Base-by-base conservation (phyloP, 805 yeast genomes). In the Metschnikowia lochheadii region DNA sequence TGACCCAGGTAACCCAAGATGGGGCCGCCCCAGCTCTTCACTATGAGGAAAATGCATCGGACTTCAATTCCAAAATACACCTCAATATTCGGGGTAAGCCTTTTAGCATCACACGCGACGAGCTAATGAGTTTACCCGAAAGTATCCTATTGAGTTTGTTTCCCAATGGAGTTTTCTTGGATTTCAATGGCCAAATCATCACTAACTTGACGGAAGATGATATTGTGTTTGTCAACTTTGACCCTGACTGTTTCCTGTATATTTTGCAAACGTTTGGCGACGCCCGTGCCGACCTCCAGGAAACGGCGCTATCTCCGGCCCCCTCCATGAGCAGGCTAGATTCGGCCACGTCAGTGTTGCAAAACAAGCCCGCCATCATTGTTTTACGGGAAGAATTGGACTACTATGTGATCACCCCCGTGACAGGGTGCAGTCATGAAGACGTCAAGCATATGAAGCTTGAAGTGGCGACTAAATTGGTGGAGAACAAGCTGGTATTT, bases 301-400 rank as follows among this genome's bases (percentile, higher is more conserved):
- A 61, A 8, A 54, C 58, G 57, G 15, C 35, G 23, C 55, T 65
- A 43, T 66, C 78, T 4, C 79, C 81, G 2, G 69, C 64, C 48
- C 58, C 56, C 5, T 58, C 64, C 26, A 14, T 50, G 42, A 54
- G 52, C 55, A 56, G 51, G 51, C 57, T 43, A 44, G 60, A 53
- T 46, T 64, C 56, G 33, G 85, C 82, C 53, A 79, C 85, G 2
- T 83, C 81, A 42, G 81, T 90, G 3, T 72, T 91, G 54, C 83
- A 81, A 56, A 83, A 82, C 53, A 87, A 89, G 57, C 99, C 98
- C 0, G 85, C 96, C 0, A 84, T 94, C 40, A 89, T 94, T 49
- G 97, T 92, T 3, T 75, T 94, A 49, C 77, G 97, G 55, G 99
- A 94, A 66, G 99, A 94, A 67, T 76, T 94, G 57, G 99, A 94